Evolutionary conservation across 2,329 filamentous ascomycete species (phyloP).

Genomic region (Penicillium sp.): DNA sequence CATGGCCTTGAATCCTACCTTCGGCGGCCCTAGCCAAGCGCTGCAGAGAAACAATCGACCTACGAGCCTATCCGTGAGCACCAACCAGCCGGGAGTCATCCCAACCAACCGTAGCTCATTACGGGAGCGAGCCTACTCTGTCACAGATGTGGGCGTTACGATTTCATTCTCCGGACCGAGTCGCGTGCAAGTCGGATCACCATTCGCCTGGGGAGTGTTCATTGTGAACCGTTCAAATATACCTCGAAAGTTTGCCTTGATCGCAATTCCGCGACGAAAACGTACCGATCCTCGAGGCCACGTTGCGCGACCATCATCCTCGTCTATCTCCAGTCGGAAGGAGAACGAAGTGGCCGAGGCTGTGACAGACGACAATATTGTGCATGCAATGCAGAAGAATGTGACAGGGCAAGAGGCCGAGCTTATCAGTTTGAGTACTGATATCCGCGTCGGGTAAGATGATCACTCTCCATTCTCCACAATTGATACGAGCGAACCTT

Average conservation of each 20-base stretch:
- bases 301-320: constrained; percentile 44
- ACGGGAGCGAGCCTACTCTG: constrained; percentile 38
- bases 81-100: constrained; percentile 19
- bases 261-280: constrained; percentile 52
- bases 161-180: constrained; percentile 56
- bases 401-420: constrained; percentile 50
- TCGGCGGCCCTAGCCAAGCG: constrained; percentile 45
- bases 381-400: constrained; percentile 55
- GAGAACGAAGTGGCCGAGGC: constrained; percentile 48
- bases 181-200: constrained; percentile 49
- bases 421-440: constrained; percentile 56
- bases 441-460: constrained; percentile 57
- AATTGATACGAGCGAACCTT: not conserved
- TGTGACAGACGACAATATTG: constrained; percentile 56
- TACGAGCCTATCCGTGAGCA: constrained; percentile 40
- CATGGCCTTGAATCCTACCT: constrained; percentile 47
- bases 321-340: constrained; percentile 40
- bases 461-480: not conserved
- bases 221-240: constrained; percentile 59
- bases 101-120: constrained; percentile 33
- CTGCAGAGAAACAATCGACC: constrained; percentile 48
- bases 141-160: constrained; percentile 48
- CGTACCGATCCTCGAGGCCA: constrained; percentile 43
- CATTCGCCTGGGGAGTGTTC: constrained; percentile 57
- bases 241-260: constrained; percentile 53